Percentiles rank a stretch among this genome's conserved stretches.
Evolutionary conservation across 768 basidiomycete species (phyloP).

Genomic region (Termitomyces heimii): DNA sequence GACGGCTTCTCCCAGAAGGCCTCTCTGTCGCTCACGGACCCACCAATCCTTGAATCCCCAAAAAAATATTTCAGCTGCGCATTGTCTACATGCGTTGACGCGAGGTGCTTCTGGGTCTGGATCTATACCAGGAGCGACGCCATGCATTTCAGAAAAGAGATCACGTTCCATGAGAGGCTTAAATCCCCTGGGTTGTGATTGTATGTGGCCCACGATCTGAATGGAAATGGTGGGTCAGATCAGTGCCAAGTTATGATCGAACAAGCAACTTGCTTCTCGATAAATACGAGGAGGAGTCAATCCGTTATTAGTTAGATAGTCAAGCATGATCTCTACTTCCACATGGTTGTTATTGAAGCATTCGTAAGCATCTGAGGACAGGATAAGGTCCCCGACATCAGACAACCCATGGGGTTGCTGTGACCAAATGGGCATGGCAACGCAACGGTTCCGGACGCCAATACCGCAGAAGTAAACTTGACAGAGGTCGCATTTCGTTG

Average conservation of each 20-base stretch:
- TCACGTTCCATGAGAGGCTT: constrained; percentile 62
- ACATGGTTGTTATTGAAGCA: constrained; percentile 72
- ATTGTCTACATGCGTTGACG: constrained; percentile 59
- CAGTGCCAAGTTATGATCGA: neutral
- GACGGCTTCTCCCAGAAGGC: constrained; percentile 51
- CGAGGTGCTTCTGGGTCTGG: constrained; percentile 55
- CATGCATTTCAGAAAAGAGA: constrained; percentile 65
- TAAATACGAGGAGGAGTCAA: constrained; percentile 71
- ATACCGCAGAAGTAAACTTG: constrained; percentile 81
- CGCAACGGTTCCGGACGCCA: constrained; percentile 67
- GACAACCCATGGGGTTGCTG: constrained; percentile 69
- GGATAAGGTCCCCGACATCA: constrained; percentile 70
- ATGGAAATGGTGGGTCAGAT: constrained; percentile 19
- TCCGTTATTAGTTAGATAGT: constrained; percentile 61
- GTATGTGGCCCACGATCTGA: constrained; percentile 59
- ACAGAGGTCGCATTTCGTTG: constrained; percentile 83
- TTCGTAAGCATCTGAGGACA: constrained; percentile 73
- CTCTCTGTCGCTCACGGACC: constrained; percentile 71
- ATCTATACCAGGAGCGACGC: constrained; percentile 48
- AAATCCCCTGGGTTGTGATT: constrained; percentile 58
- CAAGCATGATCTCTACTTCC: constrained; percentile 81
- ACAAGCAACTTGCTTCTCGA: constrained; percentile 51
- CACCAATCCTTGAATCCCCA: constrained; percentile 82
- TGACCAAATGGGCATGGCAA: constrained; percentile 45
- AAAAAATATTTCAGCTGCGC: constrained; percentile 69